Percentiles rank a stretch among this genome's conserved stretches.
Conservation (phyloP, 768 basidiomycete genomes). For the Amanita pseudoporphyria region DNA sequence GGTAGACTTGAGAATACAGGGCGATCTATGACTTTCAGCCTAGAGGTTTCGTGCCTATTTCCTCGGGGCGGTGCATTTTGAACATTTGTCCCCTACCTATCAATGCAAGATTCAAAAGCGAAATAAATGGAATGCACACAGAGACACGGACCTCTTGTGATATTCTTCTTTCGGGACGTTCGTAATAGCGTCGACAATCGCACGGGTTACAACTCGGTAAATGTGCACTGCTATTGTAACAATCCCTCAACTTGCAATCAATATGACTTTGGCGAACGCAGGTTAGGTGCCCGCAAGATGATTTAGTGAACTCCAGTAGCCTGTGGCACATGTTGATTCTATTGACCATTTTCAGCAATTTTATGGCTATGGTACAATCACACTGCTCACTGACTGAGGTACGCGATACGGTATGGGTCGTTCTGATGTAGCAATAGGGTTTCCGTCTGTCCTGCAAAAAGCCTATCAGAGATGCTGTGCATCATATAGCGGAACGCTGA, state of each 20-base stretch:
- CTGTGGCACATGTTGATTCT: slow-evolving; percentile 53
- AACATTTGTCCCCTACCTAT: slow-evolving; percentile 30
- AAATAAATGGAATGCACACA: not conserved
- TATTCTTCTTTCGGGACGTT: slow-evolving; percentile 45
- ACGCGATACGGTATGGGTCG: not conserved
- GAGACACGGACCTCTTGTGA: slow-evolving; percentile 30
- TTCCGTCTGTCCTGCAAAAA: not conserved
- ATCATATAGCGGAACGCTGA: not conserved
- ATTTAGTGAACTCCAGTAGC: slow-evolving; percentile 41
- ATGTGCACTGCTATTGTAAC: slow-evolving; percentile 41
- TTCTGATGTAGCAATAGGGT: not conserved
- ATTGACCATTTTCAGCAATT: slow-evolving; percentile 1
- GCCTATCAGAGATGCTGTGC: slow-evolving; percentile 1
- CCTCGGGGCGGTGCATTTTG: slow-evolving; percentile 19
- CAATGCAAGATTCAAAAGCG: slow-evolving; percentile 11
- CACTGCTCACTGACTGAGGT: slow-evolving; percentile 4
- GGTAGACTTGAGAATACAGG: slow-evolving; percentile 37
- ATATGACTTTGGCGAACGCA: slow-evolving; percentile 32
- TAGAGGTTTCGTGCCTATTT: not conserved
- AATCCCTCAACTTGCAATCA: slow-evolving; percentile 41
- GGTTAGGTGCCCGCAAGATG: slow-evolving; percentile 47
- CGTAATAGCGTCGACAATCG: slow-evolving; percentile 48
- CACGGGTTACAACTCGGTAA: slow-evolving; percentile 36
- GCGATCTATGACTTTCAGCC: slow-evolving; percentile 3
- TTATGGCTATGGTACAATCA: not conserved